Evolutionary conservation across 306 rosid genomes (phyloP).

Genomic region (Bauhinia variegata): DNA sequence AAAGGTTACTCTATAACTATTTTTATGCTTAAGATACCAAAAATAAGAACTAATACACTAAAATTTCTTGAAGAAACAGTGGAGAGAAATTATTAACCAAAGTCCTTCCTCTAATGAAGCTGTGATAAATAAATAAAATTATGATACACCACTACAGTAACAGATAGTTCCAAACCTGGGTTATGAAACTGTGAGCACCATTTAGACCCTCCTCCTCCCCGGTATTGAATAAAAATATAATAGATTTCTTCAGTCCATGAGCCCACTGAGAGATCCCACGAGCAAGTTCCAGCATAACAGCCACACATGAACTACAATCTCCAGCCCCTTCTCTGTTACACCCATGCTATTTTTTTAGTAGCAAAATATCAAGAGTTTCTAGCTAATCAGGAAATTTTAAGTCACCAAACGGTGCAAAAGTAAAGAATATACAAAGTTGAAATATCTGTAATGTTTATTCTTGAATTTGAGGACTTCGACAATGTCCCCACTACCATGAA

Average conservation of each 20-base stretch:
- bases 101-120: no score
- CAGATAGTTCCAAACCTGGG: slow-evolving; percentile 68
- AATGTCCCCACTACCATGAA: slow-evolving; percentile 1
- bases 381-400: background rate
- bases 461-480: background rate
- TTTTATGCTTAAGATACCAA: slow-evolving; percentile 17
- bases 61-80: background rate
- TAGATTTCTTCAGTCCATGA: slow-evolving; percentile 81
- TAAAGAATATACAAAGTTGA: background rate
- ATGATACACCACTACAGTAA: slow-evolving; percentile 17
- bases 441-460: background rate
- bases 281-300: slow-evolving; percentile 96
- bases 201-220: slow-evolving; percentile 97
- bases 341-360: slow-evolving; percentile 26
- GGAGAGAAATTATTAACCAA: slow-evolving; percentile 9
- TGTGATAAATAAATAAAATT: no score
- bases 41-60: slow-evolving; percentile 3
- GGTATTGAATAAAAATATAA: slow-evolving; percentile 89
- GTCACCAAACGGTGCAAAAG: slow-evolving; percentile 5
- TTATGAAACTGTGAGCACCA: slow-evolving; percentile 98
- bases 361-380: slow-evolving; percentile 19
- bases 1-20: slow-evolving; percentile 11
- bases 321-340: slow-evolving; percentile 94
- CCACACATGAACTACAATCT: slow-evolving; percentile 94
- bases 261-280: slow-evolving; percentile 98